phyloP scores from a whole-genome alignment of 805 yeast genomes.

The Saturnispora mendoncae region DNA sequence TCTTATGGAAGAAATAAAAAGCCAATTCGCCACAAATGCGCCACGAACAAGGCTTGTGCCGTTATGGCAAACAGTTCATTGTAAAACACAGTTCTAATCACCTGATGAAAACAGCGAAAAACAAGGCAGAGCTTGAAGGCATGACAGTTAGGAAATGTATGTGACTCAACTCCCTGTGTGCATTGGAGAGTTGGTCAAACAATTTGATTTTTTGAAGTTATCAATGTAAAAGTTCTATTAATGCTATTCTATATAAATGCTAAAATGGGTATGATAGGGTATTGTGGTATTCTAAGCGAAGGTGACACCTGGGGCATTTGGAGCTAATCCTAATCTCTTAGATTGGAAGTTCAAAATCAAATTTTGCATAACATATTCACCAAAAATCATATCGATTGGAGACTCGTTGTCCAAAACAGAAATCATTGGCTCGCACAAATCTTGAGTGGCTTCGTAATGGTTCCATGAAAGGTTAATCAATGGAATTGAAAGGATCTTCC shows the following conservation, averaged over 20 bases:
- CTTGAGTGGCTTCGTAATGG: slow-evolving; percentile 12
- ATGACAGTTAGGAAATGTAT: no score
- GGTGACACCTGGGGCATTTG: slow-evolving; percentile 9
- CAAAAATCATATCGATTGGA: slow-evolving; percentile 15
- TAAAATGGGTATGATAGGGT: neutral
- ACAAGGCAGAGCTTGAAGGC: no score
- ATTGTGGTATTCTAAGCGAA: neutral
- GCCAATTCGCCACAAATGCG: no score
- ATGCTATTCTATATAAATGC: neutral
- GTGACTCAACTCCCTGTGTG: no score
- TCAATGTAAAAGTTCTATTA: neutral
- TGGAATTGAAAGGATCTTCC: slow-evolving; percentile 12
- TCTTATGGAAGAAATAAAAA: no score
- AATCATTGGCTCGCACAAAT: slow-evolving; percentile 19
- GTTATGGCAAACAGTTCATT: no score
- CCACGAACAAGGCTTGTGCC: no score
- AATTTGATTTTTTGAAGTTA: no score
- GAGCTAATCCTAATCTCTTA: slow-evolving; percentile 14
- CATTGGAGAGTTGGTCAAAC: no score
- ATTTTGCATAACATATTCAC: slow-evolving; percentile 19
- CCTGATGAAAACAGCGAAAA: no score
- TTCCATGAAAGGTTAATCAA: slow-evolving; percentile 16
- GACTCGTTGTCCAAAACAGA: slow-evolving; percentile 8
- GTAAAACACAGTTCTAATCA: no score
- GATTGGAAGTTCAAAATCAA: slow-evolving; percentile 15